Evolutionary conservation across 768 basidiomycete species (phyloP).

Genomic region (Cubamyces sp.): DNA sequence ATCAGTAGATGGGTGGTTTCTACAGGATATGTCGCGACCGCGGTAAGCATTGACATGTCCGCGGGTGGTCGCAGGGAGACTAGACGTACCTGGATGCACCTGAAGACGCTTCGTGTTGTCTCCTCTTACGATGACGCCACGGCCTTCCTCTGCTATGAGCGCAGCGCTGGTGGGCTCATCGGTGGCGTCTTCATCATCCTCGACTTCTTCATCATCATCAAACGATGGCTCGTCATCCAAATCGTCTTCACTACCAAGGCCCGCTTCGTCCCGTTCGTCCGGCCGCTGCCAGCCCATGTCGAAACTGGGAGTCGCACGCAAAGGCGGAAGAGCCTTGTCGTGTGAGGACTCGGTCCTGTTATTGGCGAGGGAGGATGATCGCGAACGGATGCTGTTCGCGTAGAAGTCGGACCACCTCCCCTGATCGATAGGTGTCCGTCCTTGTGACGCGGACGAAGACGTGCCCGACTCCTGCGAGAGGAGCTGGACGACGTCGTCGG

Average conservation of each 20-base stretch:
- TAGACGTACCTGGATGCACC: conserved; percentile 68
- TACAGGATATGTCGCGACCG: conserved; percentile 36
- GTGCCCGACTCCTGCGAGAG: conserved; percentile 54
- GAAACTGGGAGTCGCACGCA: conserved; percentile 70
- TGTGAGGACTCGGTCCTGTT: conserved; percentile 44
- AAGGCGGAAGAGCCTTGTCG: conserved; percentile 42
- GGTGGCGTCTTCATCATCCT: conserved; percentile 54
- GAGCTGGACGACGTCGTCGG: conserved; percentile 67
- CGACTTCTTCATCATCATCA: conserved; percentile 51
- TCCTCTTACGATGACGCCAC: conserved; percentile 80
- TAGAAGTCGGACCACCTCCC: conserved; percentile 77
- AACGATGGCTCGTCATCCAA: conserved; percentile 46
- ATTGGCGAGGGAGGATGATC: conserved; percentile 69
- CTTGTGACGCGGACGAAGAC: conserved; percentile 49
- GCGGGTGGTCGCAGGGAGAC: background rate
- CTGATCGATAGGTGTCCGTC: conserved; percentile 61
- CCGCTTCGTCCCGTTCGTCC: conserved; percentile 71
- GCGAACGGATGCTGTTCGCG: conserved; percentile 63
- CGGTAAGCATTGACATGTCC: conserved; percentile 15
- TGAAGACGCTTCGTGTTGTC: conserved; percentile 63
- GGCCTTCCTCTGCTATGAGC: conserved; percentile 82
- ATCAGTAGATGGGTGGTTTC: conserved; percentile 95
- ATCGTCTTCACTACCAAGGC: conserved; percentile 57
- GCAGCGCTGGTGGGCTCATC: conserved; percentile 78
- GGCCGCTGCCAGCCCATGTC: conserved; percentile 77